Percentiles rank a stretch among this genome's conserved stretches.
Evolutionary conservation across 2,329 filamentous ascomycete genomes (phyloP).

Genomic region (Colletotrichum sp.): DNA sequence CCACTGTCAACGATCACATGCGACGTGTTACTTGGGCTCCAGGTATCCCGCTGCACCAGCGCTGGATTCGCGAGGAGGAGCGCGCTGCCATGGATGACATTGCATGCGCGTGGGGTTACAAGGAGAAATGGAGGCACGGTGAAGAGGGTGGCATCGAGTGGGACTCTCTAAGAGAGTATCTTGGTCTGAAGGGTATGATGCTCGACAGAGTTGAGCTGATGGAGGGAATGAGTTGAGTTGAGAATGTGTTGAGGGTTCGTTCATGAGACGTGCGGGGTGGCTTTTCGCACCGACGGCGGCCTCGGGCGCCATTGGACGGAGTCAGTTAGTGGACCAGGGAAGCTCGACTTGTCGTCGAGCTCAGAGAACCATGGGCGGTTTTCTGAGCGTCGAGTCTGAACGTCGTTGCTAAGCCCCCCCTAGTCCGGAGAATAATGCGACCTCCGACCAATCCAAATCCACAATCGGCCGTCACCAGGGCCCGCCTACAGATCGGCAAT

Average conservation of each 20-base stretch:
- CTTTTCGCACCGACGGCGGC: background rate
- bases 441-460: conserved; percentile 17
- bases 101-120: conserved; percentile 90
- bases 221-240: conserved; percentile 74
- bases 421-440: conserved; percentile 22
- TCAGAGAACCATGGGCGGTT: conserved; percentile 4
- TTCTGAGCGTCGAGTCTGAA: conserved; percentile 8
- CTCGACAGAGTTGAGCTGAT: conserved; percentile 89
- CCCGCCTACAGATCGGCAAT: conserved; percentile 21
- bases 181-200: conserved; percentile 84
- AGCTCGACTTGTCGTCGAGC: conserved; percentile 10
- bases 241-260: conserved; percentile 6
- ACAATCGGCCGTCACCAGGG: conserved; percentile 2
- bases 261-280: conserved; percentile 16
- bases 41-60: conserved; percentile 78
- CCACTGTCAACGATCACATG: conserved; percentile 95
- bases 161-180: conserved; percentile 83
- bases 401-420: conserved; percentile 20
- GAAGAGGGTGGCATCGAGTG: conserved; percentile 93
- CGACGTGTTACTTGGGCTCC: conserved; percentile 88
- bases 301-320: conserved; percentile 5
- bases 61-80: conserved; percentile 92
- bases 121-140: conserved; percentile 77
- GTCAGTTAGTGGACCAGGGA: background rate
- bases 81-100: conserved; percentile 85